Conservation (phyloP, 2,329 filamentous ascomycete species). For the Cladosporium halotolerans region DNA sequence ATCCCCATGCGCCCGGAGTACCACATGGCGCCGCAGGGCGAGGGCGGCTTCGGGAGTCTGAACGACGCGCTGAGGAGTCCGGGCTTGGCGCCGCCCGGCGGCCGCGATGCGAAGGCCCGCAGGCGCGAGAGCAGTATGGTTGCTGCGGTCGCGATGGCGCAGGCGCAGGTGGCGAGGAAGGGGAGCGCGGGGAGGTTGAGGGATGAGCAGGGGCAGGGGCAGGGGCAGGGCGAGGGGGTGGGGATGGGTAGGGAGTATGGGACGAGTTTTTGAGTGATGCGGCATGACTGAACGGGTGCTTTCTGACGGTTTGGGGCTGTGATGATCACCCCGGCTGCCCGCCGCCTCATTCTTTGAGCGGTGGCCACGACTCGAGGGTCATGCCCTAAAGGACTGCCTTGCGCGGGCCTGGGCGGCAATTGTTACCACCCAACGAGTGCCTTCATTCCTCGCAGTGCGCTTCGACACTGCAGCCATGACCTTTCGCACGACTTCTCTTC, state of each 20-base stretch:
- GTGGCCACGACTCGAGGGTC: too few species aligned
- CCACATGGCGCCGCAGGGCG: slow-evolving; percentile 29
- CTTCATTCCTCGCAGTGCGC: too few species aligned
- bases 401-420: too few species aligned
- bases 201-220: slow-evolving; percentile 20
- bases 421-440: too few species aligned
- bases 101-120: slow-evolving; percentile 21
- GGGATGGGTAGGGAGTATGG: slow-evolving; percentile 1
- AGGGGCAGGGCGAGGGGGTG: slow-evolving; percentile 15
- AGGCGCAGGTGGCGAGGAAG: slow-evolving; percentile 26
- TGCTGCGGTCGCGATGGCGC: slow-evolving; percentile 13
- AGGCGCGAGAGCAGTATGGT: slow-evolving; percentile 29
- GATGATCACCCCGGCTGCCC: too few species aligned
- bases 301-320: too few species aligned
- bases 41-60: slow-evolving; percentile 28
- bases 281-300: background rate
- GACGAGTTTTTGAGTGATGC: slow-evolving; percentile 1
- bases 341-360: too few species aligned
- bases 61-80: slow-evolving; percentile 28
- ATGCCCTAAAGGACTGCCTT: too few species aligned
- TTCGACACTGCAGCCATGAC: too few species aligned
- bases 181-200: slow-evolving; percentile 29
- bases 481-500: too few species aligned
- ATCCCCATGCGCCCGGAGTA: slow-evolving; percentile 28
- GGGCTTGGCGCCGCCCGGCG: slow-evolving; percentile 16